Base-by-base conservation (phyloP, 208 protist species). In the Wallacemonas sp. region DNA sequence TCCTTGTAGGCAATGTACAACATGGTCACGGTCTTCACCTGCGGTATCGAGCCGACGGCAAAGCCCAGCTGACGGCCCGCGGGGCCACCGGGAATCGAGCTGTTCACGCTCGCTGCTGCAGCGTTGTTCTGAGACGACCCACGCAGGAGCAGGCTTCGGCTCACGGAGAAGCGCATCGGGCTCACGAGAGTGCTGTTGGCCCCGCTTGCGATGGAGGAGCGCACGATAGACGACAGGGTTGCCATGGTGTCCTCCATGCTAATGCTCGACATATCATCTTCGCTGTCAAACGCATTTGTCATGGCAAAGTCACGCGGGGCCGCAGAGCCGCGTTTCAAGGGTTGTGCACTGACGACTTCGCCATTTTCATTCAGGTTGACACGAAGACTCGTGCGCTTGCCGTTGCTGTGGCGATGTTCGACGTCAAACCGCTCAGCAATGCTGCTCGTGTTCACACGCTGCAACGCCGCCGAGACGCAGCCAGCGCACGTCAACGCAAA, bases 1-100 rank as follows among this genome's bases (percentile, higher is more conserved):
- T 87, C 77, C 24, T 81, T 75, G 63, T 76, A 87, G 44, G 75
- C 84, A n/a, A 91, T 45, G 69, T 86, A 91, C 19, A 91, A 75
- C 68, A 84, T 68, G 38, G 84, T 91, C 38, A 91, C 65, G 19
- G 75, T 87, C 67, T 81, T 84, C n/a, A 80, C 63, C 68, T 81
- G 76, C 27, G 83, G 79, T 21, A 73, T 64, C 14, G 66, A 53
- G 21, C 24, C 68, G 31, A 68, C 51, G 11, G 51, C 51, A 58
- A 58, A 58, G 24, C 51, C 51, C 9, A 58, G 51, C 30, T 58
- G 51, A 3, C 51, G 51, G 2, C 28, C 28, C 12, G 51, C 9
- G 2, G 51, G 51, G 14, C 15, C 51, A 39, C 51, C 51, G 9
- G 51, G 28, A 4, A 39, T n/a, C 4, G 30, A 33, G 51, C 51